A percentile compares a stretch with the other conserved stretches of the same genome.
These are phyloP conservation scores for Umbelopsis sp. DNA, from an alignment of 192 early-diverging fungal species.

Conservation along the genomic window DNA sequence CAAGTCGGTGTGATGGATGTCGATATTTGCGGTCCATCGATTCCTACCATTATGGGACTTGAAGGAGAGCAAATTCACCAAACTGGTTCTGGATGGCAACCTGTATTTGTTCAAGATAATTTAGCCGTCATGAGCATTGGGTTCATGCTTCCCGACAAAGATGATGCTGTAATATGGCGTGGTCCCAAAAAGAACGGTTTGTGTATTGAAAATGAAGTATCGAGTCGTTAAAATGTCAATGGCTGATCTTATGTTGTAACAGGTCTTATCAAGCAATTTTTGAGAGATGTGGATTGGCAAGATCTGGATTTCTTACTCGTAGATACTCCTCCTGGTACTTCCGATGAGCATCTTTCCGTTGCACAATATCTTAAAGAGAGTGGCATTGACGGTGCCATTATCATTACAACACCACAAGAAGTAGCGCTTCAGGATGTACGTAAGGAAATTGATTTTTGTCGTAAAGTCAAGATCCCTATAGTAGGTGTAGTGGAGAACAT, in stretches of 20 bases:
- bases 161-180: slow-evolving; percentile 94
- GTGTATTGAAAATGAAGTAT: not conserved
- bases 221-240: not conserved
- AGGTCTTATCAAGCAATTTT: slow-evolving; percentile 93
- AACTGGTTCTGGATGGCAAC: slow-evolving; percentile 78
- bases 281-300: slow-evolving; percentile 95
- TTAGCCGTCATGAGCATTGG: slow-evolving; percentile 91
- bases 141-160: slow-evolving; percentile 86
- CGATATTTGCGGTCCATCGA: slow-evolving; percentile 94
- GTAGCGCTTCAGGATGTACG: slow-evolving; percentile 90
- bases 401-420: slow-evolving; percentile 96
- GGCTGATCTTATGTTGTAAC: not conserved
- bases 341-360: slow-evolving; percentile 94
- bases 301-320: slow-evolving; percentile 88
- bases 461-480: slow-evolving; percentile 85
- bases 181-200: slow-evolving; percentile 90
- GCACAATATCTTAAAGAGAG: slow-evolving; percentile 74
- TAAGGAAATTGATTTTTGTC: slow-evolving; percentile 97
- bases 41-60: slow-evolving; percentile 93
- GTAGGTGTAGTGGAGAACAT: slow-evolving; percentile 97
- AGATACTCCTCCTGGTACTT: slow-evolving; percentile 97
- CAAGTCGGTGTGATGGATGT: slow-evolving; percentile 92
- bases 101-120: slow-evolving; percentile 79
- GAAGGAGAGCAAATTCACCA: slow-evolving; percentile 83
- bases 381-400: slow-evolving; percentile 84